These are phyloP conservation scores for Moricandia moricandioides DNA, from an alignment of 345 rosid species.

Conservation along the genomic window DNA sequence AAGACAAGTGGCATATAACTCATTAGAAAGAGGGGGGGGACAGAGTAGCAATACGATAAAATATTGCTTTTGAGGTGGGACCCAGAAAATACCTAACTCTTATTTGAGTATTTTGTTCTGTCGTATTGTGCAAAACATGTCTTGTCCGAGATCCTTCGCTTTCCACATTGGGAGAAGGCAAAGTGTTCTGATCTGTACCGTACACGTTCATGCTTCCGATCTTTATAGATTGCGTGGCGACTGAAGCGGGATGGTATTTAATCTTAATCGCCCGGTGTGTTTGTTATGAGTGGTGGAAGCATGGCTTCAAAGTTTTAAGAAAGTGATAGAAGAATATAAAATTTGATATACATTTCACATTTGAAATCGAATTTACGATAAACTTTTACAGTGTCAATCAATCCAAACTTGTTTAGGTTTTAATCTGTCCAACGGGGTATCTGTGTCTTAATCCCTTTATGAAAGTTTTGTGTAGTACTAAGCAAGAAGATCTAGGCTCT, in stretches of 20 bases:
- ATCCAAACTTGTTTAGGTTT: too few species aligned
- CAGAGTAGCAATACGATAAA: slow-evolving; percentile 26
- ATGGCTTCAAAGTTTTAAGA: slow-evolving; percentile 10
- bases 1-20: slow-evolving; percentile 23
- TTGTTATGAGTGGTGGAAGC: background rate
- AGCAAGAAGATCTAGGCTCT: too few species aligned
- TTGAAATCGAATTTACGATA: too few species aligned
- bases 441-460: too few species aligned
- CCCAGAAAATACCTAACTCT: slow-evolving; percentile 11
- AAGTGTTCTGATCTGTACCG: slow-evolving; percentile 12
- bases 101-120: slow-evolving; percentile 17
- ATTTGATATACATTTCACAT: background rate
- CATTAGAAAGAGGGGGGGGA: background rate
- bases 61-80: slow-evolving; percentile 32
- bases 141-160: slow-evolving; percentile 35
- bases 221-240: background rate
- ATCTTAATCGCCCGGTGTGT: background rate
- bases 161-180: slow-evolving; percentile 31
- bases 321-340: background rate
- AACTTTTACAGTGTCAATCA: too few species aligned
- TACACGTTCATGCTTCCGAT: slow-evolving; percentile 9
- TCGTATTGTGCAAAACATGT: slow-evolving; percentile 23
- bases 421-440: too few species aligned
- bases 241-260: background rate
- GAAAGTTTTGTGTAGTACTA: too few species aligned